Conservation (phyloP, 345 rosid genomes). For the Salix udensis region DNA sequence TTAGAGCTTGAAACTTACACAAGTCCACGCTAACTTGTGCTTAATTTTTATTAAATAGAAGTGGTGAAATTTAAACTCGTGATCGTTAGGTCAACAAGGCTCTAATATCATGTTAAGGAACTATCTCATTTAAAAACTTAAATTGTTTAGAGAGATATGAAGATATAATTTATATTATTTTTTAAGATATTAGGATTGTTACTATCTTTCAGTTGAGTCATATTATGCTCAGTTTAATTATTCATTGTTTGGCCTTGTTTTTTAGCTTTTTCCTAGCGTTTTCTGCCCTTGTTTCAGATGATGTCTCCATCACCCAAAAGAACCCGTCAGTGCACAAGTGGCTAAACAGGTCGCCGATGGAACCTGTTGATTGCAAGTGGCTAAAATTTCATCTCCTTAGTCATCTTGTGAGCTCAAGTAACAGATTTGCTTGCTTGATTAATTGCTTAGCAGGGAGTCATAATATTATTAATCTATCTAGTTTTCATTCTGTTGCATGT, state of each 20-base stretch:
- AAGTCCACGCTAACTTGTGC: fast-evolving
- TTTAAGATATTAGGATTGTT: not conserved
- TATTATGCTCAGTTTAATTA: not conserved
- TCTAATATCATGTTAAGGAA: too few species aligned
- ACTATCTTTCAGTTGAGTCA: not conserved
- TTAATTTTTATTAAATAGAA: too few species aligned
- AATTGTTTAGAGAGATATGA: too few species aligned
- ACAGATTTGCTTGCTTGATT: not conserved
- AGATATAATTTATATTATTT: too few species aligned
- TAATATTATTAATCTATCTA: not conserved
- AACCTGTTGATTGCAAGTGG: not conserved
- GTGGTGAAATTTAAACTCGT: too few species aligned
- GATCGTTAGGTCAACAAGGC: too few species aligned
- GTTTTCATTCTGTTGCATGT: not conserved
- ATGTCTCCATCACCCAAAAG: not conserved
- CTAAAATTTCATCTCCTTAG: not conserved
- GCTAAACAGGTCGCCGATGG: not conserved
- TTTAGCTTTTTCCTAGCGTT: not conserved
- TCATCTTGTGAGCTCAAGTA: not conserved
- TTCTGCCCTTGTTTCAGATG: not conserved
- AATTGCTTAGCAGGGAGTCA: not conserved
- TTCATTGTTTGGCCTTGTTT: not conserved
- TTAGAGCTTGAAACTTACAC: too few species aligned
- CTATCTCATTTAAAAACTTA: too few species aligned
- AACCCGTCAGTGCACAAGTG: not conserved